Evolutionary conservation across 768 basidiomycete genomes (phyloP).

Genomic region (Auricularia sp.): DNA sequence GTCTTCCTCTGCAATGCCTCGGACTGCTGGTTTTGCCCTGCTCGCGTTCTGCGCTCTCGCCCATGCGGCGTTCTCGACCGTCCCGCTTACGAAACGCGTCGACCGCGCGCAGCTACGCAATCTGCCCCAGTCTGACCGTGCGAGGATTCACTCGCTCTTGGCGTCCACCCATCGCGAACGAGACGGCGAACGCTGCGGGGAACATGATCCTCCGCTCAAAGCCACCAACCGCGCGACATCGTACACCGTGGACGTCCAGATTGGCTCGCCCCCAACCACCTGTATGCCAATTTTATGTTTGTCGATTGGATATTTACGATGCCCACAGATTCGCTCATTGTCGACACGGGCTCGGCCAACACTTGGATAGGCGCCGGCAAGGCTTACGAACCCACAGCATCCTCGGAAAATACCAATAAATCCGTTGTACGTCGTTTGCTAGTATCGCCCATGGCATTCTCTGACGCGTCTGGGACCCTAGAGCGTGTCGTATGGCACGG

Average conservation of each 20-base stretch:
- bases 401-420: conserved; percentile 13
- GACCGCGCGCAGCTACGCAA: not conserved
- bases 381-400: conserved; percentile 11
- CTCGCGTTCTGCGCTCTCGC: not conserved
- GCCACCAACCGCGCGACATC: conserved; percentile 13
- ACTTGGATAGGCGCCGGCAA: conserved; percentile 22
- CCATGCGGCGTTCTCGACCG: not conserved
- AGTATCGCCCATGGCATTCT: not conserved
- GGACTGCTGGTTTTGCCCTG: not conserved
- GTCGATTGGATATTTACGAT: not conserved
- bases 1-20: too few relatives aligned
- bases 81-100: not conserved
- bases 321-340: conserved; percentile 16
- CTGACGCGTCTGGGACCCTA: not conserved
- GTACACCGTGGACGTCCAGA: conserved; percentile 30
- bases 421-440: conserved; percentile 15
- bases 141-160: not conserved
- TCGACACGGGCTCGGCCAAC: conserved; percentile 24
- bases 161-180: not conserved
- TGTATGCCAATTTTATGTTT: not conserved
- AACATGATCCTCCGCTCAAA: too few relatives aligned
- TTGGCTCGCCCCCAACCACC: conserved; percentile 43
- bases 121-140: not conserved
- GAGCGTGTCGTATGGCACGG: not conserved
- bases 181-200: not conserved